Evolutionary conservation across 768 basidiomycete species (phyloP), one percentile per base, ranked within the genome.

Genomic region (Naganishia vaughanmartiniae): DNA sequence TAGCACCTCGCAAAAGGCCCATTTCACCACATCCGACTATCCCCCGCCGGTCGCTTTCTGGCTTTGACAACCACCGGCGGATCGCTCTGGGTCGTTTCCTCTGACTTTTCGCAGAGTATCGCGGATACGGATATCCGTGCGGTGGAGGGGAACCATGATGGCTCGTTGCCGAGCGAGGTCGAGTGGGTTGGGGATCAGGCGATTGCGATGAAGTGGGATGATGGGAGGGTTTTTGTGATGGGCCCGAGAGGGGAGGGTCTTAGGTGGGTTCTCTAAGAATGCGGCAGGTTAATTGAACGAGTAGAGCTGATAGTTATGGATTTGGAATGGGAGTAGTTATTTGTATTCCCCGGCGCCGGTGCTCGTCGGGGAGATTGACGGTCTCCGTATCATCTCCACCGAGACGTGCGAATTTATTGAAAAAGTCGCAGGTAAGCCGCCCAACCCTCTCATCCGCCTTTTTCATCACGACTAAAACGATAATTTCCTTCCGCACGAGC

Each of bases 181-280:
- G 90, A 90, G 76, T 99, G 96, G 96, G 97, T 93, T 79, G 94
- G 94, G 0, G 92, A 93, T 77, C 94, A 99, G 81, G 92, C 93
- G 0, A 89, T 98, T 54, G 84, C 93, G 3, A 85, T 96, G 21
- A 89, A 89, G 24, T 97, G 93, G 92, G 86, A 65, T 36, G 73
- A 87, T 53, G 83, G 85, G 24, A 82, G 89, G 34, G 90, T 88
- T 0, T 83, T 93, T 3, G 84, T 99, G 34, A 91, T 96, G n/a
- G 93, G 95, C 6, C 96, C 96, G 17, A 90, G 87, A 68, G 93
- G 93, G 1, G 91, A 94, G 75, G 88, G 87, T 0, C 83, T 97
- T 28, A 87, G 87, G 93, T 94, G 80, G 73, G 90, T 69, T 34
- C 28, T n/a, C n/a, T n/a, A n/a, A n/a, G n/a, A n/a, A n/a, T n/a